These are phyloP conservation scores for Globisporangium takayamanum DNA, from an alignment of 352 stramenopile genomes.

Conservation along the genomic window DNA sequence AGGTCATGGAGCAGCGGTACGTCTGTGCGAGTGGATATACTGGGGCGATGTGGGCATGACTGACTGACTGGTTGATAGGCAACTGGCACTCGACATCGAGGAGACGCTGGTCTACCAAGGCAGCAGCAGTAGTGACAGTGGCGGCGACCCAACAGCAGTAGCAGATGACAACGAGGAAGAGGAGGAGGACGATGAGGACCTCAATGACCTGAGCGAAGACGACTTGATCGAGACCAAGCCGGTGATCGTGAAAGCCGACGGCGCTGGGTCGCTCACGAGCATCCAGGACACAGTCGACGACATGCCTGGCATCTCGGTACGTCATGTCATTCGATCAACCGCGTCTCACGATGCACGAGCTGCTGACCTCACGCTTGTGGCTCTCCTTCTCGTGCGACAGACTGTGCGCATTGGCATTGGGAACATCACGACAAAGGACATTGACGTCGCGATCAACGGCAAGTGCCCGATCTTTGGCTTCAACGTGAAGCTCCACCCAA, in stretches of 20 bases:
- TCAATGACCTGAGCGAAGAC: conserved; percentile 32
- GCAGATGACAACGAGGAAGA: conserved; percentile 15
- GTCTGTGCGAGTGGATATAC: conserved; percentile 3
- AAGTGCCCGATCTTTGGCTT: conserved; percentile 84
- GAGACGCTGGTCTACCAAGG: conserved; percentile 21
- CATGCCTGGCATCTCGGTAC: conserved; percentile 51
- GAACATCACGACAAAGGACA: conserved; percentile 69
- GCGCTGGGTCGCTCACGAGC: conserved; percentile 67
- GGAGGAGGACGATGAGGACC: conserved; percentile 13
- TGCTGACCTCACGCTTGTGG: neutral
- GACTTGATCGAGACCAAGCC: conserved; percentile 43
- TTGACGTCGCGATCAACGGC: conserved; percentile 73
- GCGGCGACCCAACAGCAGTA: neutral
- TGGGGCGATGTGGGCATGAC: neutral
- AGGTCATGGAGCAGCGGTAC: conserved; percentile 71
- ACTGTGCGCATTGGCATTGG: conserved; percentile 76
- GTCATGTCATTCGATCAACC: neutral
- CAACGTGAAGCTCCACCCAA: conserved; percentile 62
- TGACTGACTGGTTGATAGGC: conserved; percentile 22
- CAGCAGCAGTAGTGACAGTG: neutral
- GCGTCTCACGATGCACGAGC: neutral
- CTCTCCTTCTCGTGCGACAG: conserved; percentile 15
- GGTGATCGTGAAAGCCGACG: conserved; percentile 79
- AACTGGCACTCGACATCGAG: conserved; percentile 68
- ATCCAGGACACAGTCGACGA: conserved; percentile 82